Evolutionary conservation across 1,139 yeast genomes (phyloP).

Genomic region (Debaryomyces fabryi): DNA sequence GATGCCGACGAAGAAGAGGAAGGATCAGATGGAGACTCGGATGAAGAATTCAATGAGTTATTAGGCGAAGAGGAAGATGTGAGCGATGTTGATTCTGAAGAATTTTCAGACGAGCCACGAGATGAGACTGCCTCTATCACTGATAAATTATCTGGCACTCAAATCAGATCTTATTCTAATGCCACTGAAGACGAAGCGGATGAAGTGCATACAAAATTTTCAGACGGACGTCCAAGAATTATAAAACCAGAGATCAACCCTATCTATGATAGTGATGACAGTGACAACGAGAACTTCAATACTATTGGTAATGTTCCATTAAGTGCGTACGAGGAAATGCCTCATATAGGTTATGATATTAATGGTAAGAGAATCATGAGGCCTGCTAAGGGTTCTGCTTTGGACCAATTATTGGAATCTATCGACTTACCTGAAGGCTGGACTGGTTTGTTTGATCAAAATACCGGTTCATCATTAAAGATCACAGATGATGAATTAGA

Average conservation of each 20-base stretch:
- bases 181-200: constrained; percentile 33
- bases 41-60: constrained; percentile 61
- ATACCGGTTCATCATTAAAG: constrained; percentile 86
- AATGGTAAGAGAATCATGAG: constrained; percentile 98
- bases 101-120: constrained; percentile 51
- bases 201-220: constrained; percentile 54
- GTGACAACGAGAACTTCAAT: constrained; percentile 80
- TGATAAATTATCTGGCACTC: constrained; percentile 57
- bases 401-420: constrained; percentile 83
- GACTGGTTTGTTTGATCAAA: constrained; percentile 93
- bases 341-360: constrained; percentile 95
- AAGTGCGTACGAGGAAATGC: constrained; percentile 94
- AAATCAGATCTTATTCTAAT: constrained; percentile 51
- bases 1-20: constrained; percentile 34
- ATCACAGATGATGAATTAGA: constrained; percentile 89
- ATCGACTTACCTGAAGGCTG: constrained; percentile 97
- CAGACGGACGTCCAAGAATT: constrained; percentile 80
- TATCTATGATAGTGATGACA: constrained; percentile 88
- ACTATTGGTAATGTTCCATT: constrained; percentile 93
- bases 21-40: constrained; percentile 46
- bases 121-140: constrained; percentile 53
- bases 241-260: constrained; percentile 91
- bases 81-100: constrained; percentile 41
- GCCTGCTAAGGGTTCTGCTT: constrained; percentile 95
- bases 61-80: constrained; percentile 54